Conservation (phyloP, 306 rosid species). For the Quercus variabilis region DNA sequence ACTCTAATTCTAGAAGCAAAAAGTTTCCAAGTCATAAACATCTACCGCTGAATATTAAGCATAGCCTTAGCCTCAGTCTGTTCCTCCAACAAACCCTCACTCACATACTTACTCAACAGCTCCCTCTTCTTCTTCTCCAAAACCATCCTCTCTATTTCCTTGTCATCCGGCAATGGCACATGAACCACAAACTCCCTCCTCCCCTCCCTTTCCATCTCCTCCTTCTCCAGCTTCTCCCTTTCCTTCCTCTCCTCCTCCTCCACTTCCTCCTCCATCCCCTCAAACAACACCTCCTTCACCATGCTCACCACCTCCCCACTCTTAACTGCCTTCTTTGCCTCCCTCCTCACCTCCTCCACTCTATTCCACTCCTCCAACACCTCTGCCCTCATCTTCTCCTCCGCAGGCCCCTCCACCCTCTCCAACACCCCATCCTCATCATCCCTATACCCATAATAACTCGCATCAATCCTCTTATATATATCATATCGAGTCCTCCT, state of each 20-base stretch:
- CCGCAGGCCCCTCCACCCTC: constrained; percentile 66
- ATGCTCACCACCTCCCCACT: constrained; percentile 71
- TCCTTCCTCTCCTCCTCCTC: constrained; percentile 77
- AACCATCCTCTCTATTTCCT: constrained; percentile 94
- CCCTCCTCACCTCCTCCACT: constrained; percentile 69
- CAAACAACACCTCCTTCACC: constrained; percentile 57
- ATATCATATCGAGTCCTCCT: constrained; percentile 85
- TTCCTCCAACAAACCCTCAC: constrained; percentile 70
- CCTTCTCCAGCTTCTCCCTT: constrained; percentile 43
- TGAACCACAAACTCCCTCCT: constrained; percentile 81
- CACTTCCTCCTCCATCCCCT: constrained; percentile 67
- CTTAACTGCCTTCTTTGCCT: constrained; percentile 77
- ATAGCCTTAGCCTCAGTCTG: constrained; percentile 68
- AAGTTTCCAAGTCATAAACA: neutral
- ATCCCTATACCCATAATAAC: constrained; percentile 86
- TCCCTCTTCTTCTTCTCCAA: constrained; percentile 91
- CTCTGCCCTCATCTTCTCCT: constrained; percentile 55
- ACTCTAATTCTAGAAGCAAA: neutral
- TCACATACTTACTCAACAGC: constrained; percentile 60
- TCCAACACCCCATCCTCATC: constrained; percentile 86
- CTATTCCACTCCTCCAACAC: constrained; percentile 73
- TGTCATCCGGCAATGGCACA: constrained; percentile 82
- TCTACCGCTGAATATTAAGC: constrained; percentile 73
- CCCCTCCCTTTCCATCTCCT: constrained; percentile 36
- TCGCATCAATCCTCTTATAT: constrained; percentile 76